Evolutionary conservation across 2,329 filamentous ascomycete species (phyloP).

Genomic region (Monosporascus sp.): DNA sequence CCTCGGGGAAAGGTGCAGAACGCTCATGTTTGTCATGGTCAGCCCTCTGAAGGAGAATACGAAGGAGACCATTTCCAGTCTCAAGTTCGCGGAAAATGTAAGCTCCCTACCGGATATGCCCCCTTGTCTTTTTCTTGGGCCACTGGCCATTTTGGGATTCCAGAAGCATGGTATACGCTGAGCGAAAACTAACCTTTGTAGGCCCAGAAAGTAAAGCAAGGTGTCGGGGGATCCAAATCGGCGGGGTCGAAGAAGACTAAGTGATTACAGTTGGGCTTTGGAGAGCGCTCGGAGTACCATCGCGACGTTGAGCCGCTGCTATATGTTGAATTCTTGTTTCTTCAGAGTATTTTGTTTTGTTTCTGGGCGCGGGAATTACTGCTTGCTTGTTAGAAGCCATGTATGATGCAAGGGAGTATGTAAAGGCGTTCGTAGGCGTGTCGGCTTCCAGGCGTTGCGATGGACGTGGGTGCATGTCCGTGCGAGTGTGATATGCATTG

Average conservation of each 20-base stretch:
- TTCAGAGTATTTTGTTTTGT: not conserved
- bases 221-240: not conserved
- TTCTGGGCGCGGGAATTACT: not conserved
- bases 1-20: conserved; percentile 91
- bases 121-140: not conserved
- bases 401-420: not conserved
- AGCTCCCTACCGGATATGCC: conserved; percentile 13
- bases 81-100: conserved; percentile 94
- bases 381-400: not conserved
- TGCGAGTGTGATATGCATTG: not conserved
- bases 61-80: conserved; percentile 86
- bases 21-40: conserved; percentile 99
- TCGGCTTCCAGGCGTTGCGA: not conserved
- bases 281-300: too few relatives aligned
- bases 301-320: too few relatives aligned
- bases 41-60: conserved; percentile 86
- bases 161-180: not conserved
- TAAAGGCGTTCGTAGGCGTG: not conserved
- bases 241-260: not conserved
- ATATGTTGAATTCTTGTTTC: not conserved
- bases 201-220: conserved; percentile 1
- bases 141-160: too few relatives aligned
- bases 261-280: not conserved
- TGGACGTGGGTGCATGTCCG: not conserved
- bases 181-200: not conserved